Base-by-base conservation (phyloP, 441 rosid species). In the Eruca vesicaria region DNA sequence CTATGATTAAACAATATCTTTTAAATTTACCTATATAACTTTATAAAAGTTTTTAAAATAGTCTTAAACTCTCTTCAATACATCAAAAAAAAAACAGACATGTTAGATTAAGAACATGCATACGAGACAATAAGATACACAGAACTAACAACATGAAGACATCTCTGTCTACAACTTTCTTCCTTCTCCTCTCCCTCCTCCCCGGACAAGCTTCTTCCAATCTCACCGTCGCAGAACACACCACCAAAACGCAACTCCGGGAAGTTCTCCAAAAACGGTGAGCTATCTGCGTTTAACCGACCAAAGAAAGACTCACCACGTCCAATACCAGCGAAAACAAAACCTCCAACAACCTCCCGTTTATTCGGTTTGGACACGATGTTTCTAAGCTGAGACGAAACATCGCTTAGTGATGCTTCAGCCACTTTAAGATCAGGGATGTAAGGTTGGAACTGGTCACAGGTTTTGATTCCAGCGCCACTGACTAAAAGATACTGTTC, bases 171-270 rank as follows among this genome's bases (percentile, higher is more conserved):
- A 3, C 61, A 36, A 67, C 15, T 65, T 57, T 38, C 75, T 38
- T 31, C 4, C 48, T 76, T 63, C 12, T 71, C 71, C 63, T 74
- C 86, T 61, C 71, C 63, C 70, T 72, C 84, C 7, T 73, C 36
- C 2, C 41, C 74, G 11, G 45, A 74, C 48, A 57, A 67, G 67
- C 85, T 79, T 55, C 97, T 88, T 4, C 89, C 89, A 6, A 92
- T 88, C 78, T 94, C 97, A 66, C 97, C 94, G 0, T 73, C 56
- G 8, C 97, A 89, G 68, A 83, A 89, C 58, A 85, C 78, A 78
- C 99, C 97, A 0, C 89, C 90, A 59, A 86, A n/a, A 0, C 89
- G 94, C 64, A 80, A 80, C 58, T 63, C 86, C 0, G 98, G 94
- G 65, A 87, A 90, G 82, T 89, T 92, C 59, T 90, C 86, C 71